Percentiles rank a stretch among this genome's conserved stretches.
These are phyloP conservation scores for Basidiobolus meristosporus DNA, from an alignment of 371 early-diverging fungal genomes.

Conservation along the genomic window DNA sequence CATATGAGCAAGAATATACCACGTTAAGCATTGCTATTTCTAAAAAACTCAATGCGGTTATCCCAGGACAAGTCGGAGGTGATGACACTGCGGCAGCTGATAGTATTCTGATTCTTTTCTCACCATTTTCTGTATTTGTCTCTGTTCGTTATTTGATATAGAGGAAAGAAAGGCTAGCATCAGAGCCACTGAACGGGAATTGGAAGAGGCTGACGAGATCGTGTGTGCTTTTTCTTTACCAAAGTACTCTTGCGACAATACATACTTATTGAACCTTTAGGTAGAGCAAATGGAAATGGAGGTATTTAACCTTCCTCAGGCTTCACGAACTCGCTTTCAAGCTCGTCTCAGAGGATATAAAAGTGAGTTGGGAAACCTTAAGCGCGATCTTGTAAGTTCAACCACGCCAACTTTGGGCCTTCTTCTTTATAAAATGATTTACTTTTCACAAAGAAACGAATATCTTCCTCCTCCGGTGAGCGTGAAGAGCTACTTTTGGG, in stretches of 20 bases:
- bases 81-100: constrained; percentile 4
- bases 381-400: constrained; percentile 3
- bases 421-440: not conserved
- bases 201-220: constrained; percentile 84
- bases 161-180: constrained; percentile 52
- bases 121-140: no score
- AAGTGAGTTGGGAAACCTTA: no score
- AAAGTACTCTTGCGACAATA: not conserved
- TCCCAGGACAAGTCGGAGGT: constrained; percentile 39
- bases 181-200: constrained; percentile 63
- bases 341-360: no score
- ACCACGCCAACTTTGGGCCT: not conserved
- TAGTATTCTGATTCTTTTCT: no score
- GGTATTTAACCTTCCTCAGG: constrained; percentile 47
- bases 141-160: no score
- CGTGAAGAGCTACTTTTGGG: constrained; percentile 52
- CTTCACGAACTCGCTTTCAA: constrained; percentile 40
- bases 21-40: constrained; percentile 34
- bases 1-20: constrained; percentile 71
- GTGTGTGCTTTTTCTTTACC: no score
- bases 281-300: constrained; percentile 87
- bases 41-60: constrained; percentile 31
- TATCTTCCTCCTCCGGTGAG: constrained; percentile 17
- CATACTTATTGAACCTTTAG: constrained; percentile 14
- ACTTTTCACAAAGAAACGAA: not conserved